Conservation (phyloP, 148 eudicot genomes). For the Rhododendron ferrugineum region DNA sequence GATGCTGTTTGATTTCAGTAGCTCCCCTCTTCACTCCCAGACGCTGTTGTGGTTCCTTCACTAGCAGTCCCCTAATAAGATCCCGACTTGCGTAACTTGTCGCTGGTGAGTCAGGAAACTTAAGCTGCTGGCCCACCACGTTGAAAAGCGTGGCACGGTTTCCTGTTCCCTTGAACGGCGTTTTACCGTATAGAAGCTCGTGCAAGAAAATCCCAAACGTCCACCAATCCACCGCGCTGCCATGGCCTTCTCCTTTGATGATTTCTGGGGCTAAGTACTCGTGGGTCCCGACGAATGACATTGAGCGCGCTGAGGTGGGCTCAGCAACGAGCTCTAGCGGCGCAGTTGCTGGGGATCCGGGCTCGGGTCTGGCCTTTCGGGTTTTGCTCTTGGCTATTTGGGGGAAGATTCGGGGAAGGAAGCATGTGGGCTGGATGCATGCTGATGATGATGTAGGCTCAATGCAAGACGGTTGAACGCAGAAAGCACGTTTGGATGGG, state of each 20-base stretch:
- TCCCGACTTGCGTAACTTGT: slow-evolving; percentile 37
- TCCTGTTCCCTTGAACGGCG: slow-evolving; percentile 41
- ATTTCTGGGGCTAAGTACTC: slow-evolving; percentile 46
- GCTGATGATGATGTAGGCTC: slow-evolving; percentile 32
- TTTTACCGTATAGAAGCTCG: slow-evolving; percentile 35
- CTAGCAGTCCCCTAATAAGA: slow-evolving; percentile 33
- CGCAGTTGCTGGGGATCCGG: neutral
- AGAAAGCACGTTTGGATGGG: slow-evolving; percentile 18
- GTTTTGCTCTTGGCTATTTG: slow-evolving; percentile 23
- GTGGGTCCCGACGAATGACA: slow-evolving; percentile 49
- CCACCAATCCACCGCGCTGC: slow-evolving; percentile 57
- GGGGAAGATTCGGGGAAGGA: slow-evolving; percentile 33
- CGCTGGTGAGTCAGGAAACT: slow-evolving; percentile 37
- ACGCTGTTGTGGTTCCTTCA: slow-evolving; percentile 43
- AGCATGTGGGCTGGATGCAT: slow-evolving; percentile 41
- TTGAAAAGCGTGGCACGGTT: slow-evolving; percentile 42
- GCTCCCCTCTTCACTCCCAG: slow-evolving; percentile 41
- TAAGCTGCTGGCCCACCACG: slow-evolving; percentile 43
- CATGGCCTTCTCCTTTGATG: slow-evolving; percentile 44
- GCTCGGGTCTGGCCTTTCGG: slow-evolving; percentile 14
- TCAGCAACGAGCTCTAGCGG: slow-evolving; percentile 42
- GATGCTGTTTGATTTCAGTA: slow-evolving; percentile 40
- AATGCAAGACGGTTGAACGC: slow-evolving; percentile 28
- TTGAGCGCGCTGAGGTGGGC: slow-evolving; percentile 42
- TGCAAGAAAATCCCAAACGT: slow-evolving; percentile 41